Evolutionary conservation across 2,329 filamentous ascomycete species (phyloP).

Genomic region (Aureobasidium mangrovei): DNA sequence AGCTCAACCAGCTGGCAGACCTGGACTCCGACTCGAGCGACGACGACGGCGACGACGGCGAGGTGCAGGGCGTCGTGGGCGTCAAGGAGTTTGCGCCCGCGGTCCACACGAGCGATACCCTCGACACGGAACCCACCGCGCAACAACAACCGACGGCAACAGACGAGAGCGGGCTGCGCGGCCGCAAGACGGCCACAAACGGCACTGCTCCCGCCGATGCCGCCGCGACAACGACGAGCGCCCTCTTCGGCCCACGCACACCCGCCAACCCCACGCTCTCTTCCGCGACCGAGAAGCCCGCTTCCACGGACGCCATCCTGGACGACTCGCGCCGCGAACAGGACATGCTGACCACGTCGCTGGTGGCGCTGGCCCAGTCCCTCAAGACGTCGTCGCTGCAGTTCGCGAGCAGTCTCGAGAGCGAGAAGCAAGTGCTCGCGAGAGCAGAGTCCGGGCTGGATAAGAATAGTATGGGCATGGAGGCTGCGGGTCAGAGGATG

Average conservation of each 20-base stretch:
- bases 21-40: constrained; percentile 14
- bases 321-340: constrained; percentile 73
- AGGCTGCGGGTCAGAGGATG: constrained; percentile 68
- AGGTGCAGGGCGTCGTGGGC: constrained; percentile 34
- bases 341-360: constrained; percentile 68
- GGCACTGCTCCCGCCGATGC: constrained; percentile 17
- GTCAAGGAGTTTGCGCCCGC: constrained; percentile 38
- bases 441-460: constrained; percentile 68
- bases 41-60: constrained; percentile 33
- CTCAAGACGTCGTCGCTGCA: constrained; percentile 66
- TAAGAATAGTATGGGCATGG: constrained; percentile 66
- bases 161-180: background rate
- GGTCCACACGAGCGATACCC: constrained; percentile 23
- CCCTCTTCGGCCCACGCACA: constrained; percentile 30
- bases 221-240: constrained; percentile 24
- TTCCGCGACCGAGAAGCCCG: background rate
- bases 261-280: constrained; percentile 15
- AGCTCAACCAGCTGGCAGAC: constrained; percentile 54
- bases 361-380: constrained; percentile 69
- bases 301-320: constrained; percentile 56
- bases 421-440: constrained; percentile 62
- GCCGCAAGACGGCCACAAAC: constrained; percentile 11
- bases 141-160: constrained; percentile 13
- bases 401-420: constrained; percentile 64
- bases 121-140: constrained; percentile 23